phyloP scores from a whole-genome alignment of 768 basidiomycete species.

The Hortiboletus campestris region DNA sequence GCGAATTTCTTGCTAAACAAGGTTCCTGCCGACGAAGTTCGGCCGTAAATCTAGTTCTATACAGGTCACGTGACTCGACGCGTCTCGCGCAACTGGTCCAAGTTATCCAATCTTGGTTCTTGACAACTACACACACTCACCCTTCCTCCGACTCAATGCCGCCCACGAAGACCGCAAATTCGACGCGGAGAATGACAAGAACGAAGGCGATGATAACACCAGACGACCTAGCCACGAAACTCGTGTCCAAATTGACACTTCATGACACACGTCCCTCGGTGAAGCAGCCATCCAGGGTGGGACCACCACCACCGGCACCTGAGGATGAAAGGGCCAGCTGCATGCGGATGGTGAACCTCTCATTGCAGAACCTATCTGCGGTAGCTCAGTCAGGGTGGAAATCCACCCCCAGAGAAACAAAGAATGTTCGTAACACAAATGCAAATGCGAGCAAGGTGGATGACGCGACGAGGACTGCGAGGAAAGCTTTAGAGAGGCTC shows the following conservation, averaged over 20 bases:
- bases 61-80: constrained; percentile 15
- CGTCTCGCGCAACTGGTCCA: constrained; percentile 3
- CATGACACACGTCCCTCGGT: constrained; percentile 26
- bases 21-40: too few relatives aligned
- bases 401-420: constrained; percentile 28
- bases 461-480: constrained; percentile 35
- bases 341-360: constrained; percentile 65
- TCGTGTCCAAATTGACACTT: constrained; percentile 28
- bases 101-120: too few relatives aligned
- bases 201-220: constrained; percentile 6
- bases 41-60: too few relatives aligned
- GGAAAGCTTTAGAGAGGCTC: constrained; percentile 45
- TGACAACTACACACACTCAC: too few relatives aligned
- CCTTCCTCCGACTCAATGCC: constrained; percentile 8
- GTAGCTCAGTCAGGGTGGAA: constrained; percentile 64
- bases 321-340: constrained; percentile 43
- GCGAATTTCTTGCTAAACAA: too few relatives aligned
- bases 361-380: constrained; percentile 55
- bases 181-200: constrained; percentile 13
- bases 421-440: constrained; percentile 17
- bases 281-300: constrained; percentile 21
- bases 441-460: constrained; percentile 35
- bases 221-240: constrained; percentile 12
- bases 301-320: neutral
- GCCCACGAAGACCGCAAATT: constrained; percentile 1